Evolutionary conservation across 208 protist genomes (phyloP).

Genomic region (Borovskyia barvae): DNA sequence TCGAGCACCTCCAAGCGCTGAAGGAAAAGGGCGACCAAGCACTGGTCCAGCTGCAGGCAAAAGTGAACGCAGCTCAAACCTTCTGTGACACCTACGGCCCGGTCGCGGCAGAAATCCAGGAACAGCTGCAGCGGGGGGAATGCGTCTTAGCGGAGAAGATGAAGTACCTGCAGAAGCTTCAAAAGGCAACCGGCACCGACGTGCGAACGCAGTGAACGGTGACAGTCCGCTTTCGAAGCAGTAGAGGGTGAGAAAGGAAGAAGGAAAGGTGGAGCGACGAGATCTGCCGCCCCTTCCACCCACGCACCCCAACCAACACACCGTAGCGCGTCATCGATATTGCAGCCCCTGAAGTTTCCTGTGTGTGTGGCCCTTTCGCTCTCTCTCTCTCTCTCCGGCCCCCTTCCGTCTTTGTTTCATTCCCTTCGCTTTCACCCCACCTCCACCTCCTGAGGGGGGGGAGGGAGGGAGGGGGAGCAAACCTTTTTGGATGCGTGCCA

Average conservation of each 20-base stretch:
- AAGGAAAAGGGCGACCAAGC: conserved; percentile 11
- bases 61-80: conserved; percentile 1
- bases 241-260: neutral
- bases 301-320: too few relatives aligned
- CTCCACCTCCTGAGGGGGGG: too few relatives aligned
- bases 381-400: neutral
- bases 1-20: conserved; percentile 16
- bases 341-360: too few relatives aligned
- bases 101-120: conserved; percentile 12
- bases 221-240: neutral
- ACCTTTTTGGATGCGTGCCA: too few relatives aligned
- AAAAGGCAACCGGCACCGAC: too few relatives aligned
- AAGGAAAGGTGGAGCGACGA: neutral
- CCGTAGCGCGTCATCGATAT: too few relatives aligned
- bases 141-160: conserved; percentile 7
- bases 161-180: conserved; percentile 3
- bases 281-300: neutral
- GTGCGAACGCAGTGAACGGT: too few relatives aligned
- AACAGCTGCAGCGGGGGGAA: conserved; percentile 15
- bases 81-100: conserved; percentile 23
- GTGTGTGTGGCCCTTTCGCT: too few relatives aligned
- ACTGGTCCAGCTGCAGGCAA: conserved; percentile 10
- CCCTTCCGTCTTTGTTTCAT: neutral
- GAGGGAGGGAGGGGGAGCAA: too few relatives aligned
- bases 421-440: neutral